Conservation (phyloP, 2,329 filamentous ascomycete genomes). For the Paecilomyces niveus region DNA sequence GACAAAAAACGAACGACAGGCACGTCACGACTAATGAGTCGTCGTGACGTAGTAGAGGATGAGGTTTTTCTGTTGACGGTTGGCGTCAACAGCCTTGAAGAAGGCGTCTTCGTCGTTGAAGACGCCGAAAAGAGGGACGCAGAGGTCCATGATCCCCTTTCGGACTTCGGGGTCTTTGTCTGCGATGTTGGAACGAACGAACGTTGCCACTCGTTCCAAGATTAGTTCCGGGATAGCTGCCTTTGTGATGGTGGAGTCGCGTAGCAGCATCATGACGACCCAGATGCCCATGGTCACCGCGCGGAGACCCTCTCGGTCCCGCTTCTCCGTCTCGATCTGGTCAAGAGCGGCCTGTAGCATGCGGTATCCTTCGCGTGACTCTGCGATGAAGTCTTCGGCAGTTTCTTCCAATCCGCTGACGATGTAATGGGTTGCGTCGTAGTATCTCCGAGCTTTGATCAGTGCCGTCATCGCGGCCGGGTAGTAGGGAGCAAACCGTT, state of each 20-base stretch:
- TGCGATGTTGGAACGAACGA: constrained; percentile 24
- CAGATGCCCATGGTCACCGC: constrained; percentile 29
- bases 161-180: constrained; percentile 31
- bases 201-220: constrained; percentile 23
- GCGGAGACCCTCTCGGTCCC: constrained; percentile 22
- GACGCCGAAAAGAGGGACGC: constrained; percentile 19
- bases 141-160: constrained; percentile 30
- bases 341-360: constrained; percentile 28
- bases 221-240: constrained; percentile 9
- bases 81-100: constrained; percentile 22
- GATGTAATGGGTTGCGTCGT: constrained; percentile 33
- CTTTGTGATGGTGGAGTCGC: constrained; percentile 14
- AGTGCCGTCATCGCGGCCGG: constrained; percentile 28
- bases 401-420: constrained; percentile 34
- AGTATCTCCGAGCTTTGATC: constrained; percentile 29
- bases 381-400: constrained; percentile 24
- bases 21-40: background rate
- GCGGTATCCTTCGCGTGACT: constrained; percentile 18
- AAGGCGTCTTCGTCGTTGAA: constrained; percentile 18
- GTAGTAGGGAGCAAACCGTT: constrained; percentile 28
- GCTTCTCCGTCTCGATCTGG: constrained; percentile 21
- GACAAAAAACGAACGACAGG: background rate
- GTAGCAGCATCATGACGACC: constrained; percentile 21
- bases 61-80: constrained; percentile 24
- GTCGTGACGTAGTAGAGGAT: constrained; percentile 28